Evolutionary conservation across 2,329 filamentous ascomycete species (phyloP), one percentile per base, ranked within the genome.

Genomic region (Talaromyces sp.): DNA sequence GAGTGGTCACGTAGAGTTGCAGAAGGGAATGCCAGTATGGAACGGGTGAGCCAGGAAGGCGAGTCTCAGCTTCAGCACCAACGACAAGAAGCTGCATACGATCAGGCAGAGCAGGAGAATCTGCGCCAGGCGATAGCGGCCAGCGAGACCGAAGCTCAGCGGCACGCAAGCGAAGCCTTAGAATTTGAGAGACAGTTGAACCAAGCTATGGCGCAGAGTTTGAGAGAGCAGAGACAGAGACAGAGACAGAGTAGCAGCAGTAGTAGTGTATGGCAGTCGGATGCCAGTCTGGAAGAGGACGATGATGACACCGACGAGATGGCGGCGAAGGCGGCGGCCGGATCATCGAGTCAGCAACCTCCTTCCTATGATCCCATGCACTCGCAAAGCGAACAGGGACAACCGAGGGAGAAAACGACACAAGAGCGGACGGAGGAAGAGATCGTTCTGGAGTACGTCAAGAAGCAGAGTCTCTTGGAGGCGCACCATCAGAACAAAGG

Each of bases 381-480:
- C 34, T 17, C 27, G 3, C 38, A 31, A 60, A 60, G 27, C 47
- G 38, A 47, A 11, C 27, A 25, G 38, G 22, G 40, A 34, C 27
- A 34, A 6, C 22, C 13, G 1, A 8, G 22, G 8, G 58, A 36
- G 27, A 49, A 61, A 47, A 49, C 40, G 25, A 17, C 27, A 31
- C 38, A 60, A 47, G 58, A 60, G 27, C 15, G 17, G 17, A 49
- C 40, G n/a, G 40, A 61, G 6, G 58, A 61, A 49, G 58, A 61
- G 40, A 61, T 49, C 19, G 40, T 61, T 27, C 19, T 61, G n/a
- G 58, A 61, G n/a, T 61, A 61, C 27, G 27, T 61, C 40, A 61
- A 61, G 17, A 61, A 61, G 43, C 58, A 61, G 17, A 61, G 58
- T 34, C 58, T 61, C 27, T 49, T 49, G 1, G 58, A 49, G 49